These are phyloP conservation scores for Capsicum pubescens DNA, from an alignment of 257 asterid genomes.

Conservation along the genomic window DNA sequence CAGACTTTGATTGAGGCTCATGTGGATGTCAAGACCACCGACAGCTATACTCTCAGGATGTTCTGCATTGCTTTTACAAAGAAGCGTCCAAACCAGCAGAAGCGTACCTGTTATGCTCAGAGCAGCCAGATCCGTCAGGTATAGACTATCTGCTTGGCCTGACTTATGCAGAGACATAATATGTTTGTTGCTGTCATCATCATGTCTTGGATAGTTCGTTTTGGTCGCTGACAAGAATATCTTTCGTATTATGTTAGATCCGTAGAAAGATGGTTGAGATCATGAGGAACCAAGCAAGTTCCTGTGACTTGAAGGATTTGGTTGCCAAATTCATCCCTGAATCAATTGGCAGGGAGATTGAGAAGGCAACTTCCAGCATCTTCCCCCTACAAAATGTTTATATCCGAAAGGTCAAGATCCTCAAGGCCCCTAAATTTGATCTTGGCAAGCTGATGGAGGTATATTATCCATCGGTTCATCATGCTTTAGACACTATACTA, in stretches of 20 bases:
- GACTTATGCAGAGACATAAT: neutral
- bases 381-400: conserved; percentile 49
- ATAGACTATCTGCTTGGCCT: neutral
- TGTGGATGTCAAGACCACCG: conserved; percentile 49
- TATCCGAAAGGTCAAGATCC: conserved; percentile 47
- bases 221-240: neutral
- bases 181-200: neutral
- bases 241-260: conserved; percentile 28
- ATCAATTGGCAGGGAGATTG: conserved; percentile 50
- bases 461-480: neutral
- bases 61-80: conserved; percentile 52
- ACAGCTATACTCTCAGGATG: conserved; percentile 44
- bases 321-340: conserved; percentile 48
- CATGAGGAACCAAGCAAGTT: conserved; percentile 46
- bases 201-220: neutral
- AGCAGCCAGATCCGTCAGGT: conserved; percentile 53
- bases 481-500: neutral
- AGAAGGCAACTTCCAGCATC: conserved; percentile 50
- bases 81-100: conserved; percentile 52
- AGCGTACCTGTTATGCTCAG: conserved; percentile 48
- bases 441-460: conserved; percentile 53
- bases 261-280: conserved; percentile 48
- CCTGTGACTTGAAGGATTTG: conserved; percentile 49
- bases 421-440: conserved; percentile 49
- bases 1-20: conserved; percentile 50